Base-by-base conservation (phyloP, 2,329 filamentous ascomycete genomes). In the Elsinoe australis region DNA sequence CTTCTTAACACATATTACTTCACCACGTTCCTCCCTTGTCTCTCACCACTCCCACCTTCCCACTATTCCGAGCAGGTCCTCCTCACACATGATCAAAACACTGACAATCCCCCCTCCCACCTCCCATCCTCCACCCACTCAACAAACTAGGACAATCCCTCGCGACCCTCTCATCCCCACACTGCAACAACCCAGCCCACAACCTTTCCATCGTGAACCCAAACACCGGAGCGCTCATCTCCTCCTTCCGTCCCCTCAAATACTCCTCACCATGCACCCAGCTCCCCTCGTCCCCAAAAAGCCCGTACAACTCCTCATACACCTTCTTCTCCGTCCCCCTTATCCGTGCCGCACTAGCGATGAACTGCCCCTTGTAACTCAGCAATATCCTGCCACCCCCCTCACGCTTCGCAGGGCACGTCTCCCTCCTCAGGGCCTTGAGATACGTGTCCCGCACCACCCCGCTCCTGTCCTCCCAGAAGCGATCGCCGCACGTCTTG, bases 321-420 rank as follows among this genome's bases (percentile, higher is more conserved):
- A 67, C 53, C 4, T 42, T 44, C 41, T 59, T 64, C 17, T 56
- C 52, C 7, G 62, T 60, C 2, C 59, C 67, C 1, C 68, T 59
- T 4, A 74, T 67, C 1, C 72, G 62, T 4, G 58, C 59, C 0
- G 67, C 67, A 1, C 68, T 71, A 2, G 65, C 68, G 29, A 72
- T 58, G 54, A 75, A 74, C 44, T 72, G 68, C 12, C 72, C 72
- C 35, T 69, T 68, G 52, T 71, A 71, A 2, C 67, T 69, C 5
- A 73, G 52, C 9, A 67, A 57, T 0, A 69, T 61, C 21, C 17
- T 52, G 14, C 17, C n/a, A 24, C 12, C 18, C 19, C 14, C 41
- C 46, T 5, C 15, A n/a, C n/a, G n/a, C n/a, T n/a, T n/a, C n/a
- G n/a, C n/a, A n/a, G n/a, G n/a, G 47, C 52, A 54, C n/a, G 49